phyloP scores from a whole-genome alignment of 306 rosid species.

The Castanea mollissima region DNA sequence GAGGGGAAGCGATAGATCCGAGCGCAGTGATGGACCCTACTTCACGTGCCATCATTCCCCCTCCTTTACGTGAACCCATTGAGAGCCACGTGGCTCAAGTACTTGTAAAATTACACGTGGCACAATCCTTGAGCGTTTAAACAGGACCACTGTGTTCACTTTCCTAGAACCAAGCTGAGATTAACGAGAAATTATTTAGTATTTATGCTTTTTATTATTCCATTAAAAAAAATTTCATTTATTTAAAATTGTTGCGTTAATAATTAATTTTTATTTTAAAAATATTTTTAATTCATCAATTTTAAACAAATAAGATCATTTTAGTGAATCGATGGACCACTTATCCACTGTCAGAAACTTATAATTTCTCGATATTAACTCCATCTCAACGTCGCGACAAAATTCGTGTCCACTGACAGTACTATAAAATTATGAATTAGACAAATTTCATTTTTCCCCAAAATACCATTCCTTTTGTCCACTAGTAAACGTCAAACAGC shows the following conservation, averaged over 20 bases:
- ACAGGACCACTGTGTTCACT: slow-evolving; percentile 50
- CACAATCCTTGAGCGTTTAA: slow-evolving; percentile 31
- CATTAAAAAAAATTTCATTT: too few relatives aligned
- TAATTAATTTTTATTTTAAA: too few relatives aligned
- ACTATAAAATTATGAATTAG: not conserved
- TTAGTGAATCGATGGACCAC: too few relatives aligned
- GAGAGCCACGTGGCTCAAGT: slow-evolving; percentile 23
- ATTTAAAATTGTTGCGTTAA: too few relatives aligned
- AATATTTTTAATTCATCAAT: fast-evolving
- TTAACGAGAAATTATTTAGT: not conserved
- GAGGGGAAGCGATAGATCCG: slow-evolving; percentile 20
- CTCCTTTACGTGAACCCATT: not conserved
- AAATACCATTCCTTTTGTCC: slow-evolving; percentile 30
- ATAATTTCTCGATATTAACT: not conserved
- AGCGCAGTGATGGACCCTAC: slow-evolving; percentile 24
- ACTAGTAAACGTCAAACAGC: not conserved
- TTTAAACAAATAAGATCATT: too few relatives aligned
- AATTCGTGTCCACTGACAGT: not conserved
- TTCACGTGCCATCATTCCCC: slow-evolving; percentile 47
- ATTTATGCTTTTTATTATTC: fast-evolving
- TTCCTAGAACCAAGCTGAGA: slow-evolving; percentile 31
- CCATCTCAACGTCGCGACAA: slow-evolving; percentile 41
- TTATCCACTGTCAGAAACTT: too few relatives aligned
- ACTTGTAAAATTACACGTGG: slow-evolving; percentile 10
- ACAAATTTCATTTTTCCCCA: slow-evolving; percentile 11